Conservation (phyloP, 352 stramenopile species). For the Pythium biforme region DNA sequence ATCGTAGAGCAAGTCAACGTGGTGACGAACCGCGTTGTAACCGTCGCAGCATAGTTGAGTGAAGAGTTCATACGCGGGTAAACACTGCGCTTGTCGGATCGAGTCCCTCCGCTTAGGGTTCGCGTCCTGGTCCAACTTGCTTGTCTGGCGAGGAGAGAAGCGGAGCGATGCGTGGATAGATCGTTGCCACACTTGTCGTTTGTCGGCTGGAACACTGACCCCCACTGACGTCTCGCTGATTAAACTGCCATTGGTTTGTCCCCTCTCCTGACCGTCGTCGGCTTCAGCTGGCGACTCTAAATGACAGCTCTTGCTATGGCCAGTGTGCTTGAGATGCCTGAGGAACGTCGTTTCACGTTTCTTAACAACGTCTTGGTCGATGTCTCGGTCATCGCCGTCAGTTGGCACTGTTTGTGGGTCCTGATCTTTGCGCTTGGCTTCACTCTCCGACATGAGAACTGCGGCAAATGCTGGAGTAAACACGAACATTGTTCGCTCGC, state of each 20-base stretch:
- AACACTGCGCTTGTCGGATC: background rate
- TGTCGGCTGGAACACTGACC: background rate
- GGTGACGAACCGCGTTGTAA: conserved; percentile 35
- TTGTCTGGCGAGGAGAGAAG: background rate
- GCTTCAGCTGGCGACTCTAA: background rate
- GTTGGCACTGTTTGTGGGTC: background rate
- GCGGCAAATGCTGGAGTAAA: conserved; percentile 31
- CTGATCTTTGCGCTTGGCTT: background rate
- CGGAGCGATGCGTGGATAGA: conserved; percentile 28
- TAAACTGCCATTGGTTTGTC: background rate
- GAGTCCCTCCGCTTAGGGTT: background rate
- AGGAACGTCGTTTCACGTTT: conserved; percentile 26
- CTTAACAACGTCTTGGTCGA: background rate
- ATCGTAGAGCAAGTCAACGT: conserved; percentile 34
- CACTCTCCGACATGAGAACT: conserved; percentile 28
- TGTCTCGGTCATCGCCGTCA: background rate
- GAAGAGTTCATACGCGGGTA: conserved; percentile 29
- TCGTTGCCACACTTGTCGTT: conserved; percentile 21
- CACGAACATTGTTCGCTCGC: conserved; percentile 32
- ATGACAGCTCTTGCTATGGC: conserved; percentile 31
- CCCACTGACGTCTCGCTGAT: background rate
- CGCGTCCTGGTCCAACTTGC: background rate
- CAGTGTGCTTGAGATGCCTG: conserved; percentile 27
- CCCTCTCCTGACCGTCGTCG: background rate
- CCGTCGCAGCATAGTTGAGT: conserved; percentile 25